Evolutionary conservation across 108 stramenopile species (phyloP).

Genomic region (Nitzschia inconspicua): DNA sequence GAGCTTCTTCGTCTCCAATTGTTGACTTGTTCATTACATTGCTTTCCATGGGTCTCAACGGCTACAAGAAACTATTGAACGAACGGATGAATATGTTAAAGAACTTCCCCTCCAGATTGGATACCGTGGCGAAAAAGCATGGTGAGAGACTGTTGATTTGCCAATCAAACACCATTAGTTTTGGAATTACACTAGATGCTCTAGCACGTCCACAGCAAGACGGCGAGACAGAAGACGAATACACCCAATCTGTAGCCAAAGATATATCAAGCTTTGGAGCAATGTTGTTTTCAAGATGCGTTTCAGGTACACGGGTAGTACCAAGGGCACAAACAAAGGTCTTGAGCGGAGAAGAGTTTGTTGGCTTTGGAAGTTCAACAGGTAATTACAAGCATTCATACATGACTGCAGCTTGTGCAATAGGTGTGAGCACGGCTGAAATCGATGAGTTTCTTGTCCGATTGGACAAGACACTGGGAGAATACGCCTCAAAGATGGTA

Average conservation of each 20-base stretch:
- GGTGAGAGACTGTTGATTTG: constrained; percentile 84
- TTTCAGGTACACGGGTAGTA: constrained; percentile 90
- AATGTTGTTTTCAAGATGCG: constrained; percentile 96
- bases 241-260: constrained; percentile 32
- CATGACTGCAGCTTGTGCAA: constrained; percentile 93
- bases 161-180: constrained; percentile 92
- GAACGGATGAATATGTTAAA: constrained; percentile 53
- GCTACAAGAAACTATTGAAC: constrained; percentile 65
- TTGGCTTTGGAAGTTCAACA: constrained; percentile 81
- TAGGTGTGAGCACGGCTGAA: constrained; percentile 78
- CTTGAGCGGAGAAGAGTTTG: constrained; percentile 66
- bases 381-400: constrained; percentile 74
- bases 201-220: constrained; percentile 34
- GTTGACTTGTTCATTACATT: constrained; percentile 97
- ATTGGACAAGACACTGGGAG: constrained; percentile 73
- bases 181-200: constrained; percentile 87
- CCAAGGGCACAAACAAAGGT: constrained; percentile 48
- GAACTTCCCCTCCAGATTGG: constrained; percentile 48
- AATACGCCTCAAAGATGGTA: constrained; percentile 48
- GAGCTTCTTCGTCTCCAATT: constrained; percentile 91
- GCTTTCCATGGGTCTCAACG: constrained; percentile 89
- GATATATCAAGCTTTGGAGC: constrained; percentile 88
- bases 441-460: constrained; percentile 84
- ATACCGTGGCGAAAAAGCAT: constrained; percentile 64
- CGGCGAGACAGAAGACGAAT: constrained; percentile 30